Conservation (phyloP, 2,329 filamentous ascomycete genomes). For the Cladosporium cucumerinum region DNA sequence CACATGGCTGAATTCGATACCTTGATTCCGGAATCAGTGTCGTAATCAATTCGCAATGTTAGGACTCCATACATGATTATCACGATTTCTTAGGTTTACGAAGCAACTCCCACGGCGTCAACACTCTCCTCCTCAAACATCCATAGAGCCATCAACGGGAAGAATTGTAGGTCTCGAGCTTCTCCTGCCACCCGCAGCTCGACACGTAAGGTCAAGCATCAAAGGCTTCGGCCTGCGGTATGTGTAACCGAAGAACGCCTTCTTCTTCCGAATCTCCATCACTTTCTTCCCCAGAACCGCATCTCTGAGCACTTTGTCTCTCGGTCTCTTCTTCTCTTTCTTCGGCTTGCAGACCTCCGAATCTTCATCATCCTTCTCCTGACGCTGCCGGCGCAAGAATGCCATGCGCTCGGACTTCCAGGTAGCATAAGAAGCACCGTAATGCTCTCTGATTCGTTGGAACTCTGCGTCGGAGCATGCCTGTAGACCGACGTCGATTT, state of each 20-base stretch:
- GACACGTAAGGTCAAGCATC: conserved; percentile 18
- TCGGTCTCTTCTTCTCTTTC: conserved; percentile 71
- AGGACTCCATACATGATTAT: not conserved
- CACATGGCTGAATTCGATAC: no score
- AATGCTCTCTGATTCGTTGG: conserved; percentile 32
- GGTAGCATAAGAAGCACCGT: conserved; percentile 28
- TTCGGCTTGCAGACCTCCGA: conserved; percentile 26
- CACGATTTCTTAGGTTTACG: not conserved
- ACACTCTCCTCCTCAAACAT: not conserved
- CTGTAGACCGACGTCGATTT: conserved; percentile 31
- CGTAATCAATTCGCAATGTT: not conserved
- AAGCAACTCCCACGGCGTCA: not conserved
- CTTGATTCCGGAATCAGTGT: not conserved
- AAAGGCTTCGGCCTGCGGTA: conserved; percentile 55
- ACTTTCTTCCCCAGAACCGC: conserved; percentile 61
- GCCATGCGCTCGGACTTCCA: conserved; percentile 30
- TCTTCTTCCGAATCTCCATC: conserved; percentile 76
- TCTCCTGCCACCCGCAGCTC: conserved; percentile 17
- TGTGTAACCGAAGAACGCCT: conserved; percentile 85
- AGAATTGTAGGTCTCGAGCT: conserved; percentile 26
- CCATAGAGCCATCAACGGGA: conserved; percentile 20
- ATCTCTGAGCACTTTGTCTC: conserved; percentile 84
- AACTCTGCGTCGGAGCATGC: conserved; percentile 29
- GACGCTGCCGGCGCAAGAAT: not conserved
- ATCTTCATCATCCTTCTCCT: not conserved